Conservation (phyloP, 306 rosid species). For the Dalbergia oliveri region DNA sequence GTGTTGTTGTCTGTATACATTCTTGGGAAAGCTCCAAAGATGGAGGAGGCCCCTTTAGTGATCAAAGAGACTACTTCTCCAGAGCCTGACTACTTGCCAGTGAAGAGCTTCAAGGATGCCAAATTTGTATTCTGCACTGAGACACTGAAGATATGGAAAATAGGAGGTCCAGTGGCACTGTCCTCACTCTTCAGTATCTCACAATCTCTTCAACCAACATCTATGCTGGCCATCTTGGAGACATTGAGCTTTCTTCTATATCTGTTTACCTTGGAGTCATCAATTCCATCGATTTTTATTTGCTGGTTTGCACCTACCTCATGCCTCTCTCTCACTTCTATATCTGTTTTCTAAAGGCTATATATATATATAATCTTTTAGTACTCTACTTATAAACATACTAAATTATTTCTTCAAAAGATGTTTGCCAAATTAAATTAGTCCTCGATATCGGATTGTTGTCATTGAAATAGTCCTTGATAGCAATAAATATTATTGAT, state of each 20-base stretch:
- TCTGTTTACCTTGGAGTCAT: slow-evolving; percentile 60
- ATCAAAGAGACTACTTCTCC: background rate
- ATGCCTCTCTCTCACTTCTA: background rate
- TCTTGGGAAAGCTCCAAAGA: background rate
- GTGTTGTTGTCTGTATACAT: background rate
- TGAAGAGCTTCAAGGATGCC: slow-evolving; percentile 47
- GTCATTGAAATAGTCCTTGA: background rate
- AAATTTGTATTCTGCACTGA: too few relatives aligned
- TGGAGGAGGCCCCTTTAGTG: slow-evolving; percentile 40
- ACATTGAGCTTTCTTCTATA: slow-evolving; percentile 70
- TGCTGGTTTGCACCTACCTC: slow-evolving; percentile 44
- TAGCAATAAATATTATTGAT: background rate
- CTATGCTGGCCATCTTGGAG: slow-evolving; percentile 81
- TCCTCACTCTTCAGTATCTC: slow-evolving; percentile 52
- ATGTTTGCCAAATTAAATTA: too few relatives aligned
- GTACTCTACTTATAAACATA: too few relatives aligned
- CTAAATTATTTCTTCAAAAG: too few relatives aligned
- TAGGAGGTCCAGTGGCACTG: slow-evolving; percentile 60
- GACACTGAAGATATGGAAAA: slow-evolving; percentile 60
- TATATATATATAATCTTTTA: too few relatives aligned
- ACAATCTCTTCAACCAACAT: slow-evolving; percentile 52
- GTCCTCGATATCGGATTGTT: too few relatives aligned
- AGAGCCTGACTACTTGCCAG: slow-evolving; percentile 52
- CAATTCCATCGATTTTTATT: slow-evolving; percentile 55
- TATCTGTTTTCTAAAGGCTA: too few relatives aligned